Conservation (phyloP, 768 basidiomycete species). For the Psilocybe subaeruginosa region DNA sequence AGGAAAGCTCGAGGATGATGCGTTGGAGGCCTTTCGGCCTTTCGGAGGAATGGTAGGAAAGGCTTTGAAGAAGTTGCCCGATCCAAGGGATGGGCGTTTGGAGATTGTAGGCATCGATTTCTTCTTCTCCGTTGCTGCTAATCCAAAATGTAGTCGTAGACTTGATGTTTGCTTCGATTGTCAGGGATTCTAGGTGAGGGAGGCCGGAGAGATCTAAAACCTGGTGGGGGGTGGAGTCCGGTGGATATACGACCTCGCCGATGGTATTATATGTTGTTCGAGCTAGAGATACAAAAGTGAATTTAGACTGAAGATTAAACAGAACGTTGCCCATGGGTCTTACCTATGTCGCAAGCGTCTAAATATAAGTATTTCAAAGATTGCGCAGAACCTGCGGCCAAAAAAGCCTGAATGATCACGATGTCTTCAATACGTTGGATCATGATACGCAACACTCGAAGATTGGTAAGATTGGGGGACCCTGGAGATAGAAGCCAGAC, state of each 20-base stretch:
- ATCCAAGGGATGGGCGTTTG: slow-evolving; percentile 13
- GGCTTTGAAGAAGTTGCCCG: neutral
- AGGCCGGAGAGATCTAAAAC: slow-evolving; percentile 5
- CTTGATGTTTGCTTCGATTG: slow-evolving; percentile 1
- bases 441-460: neutral
- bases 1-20: slow-evolving; percentile 8
- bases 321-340: neutral
- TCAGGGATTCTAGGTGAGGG: neutral
- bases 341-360: neutral
- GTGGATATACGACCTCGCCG: neutral
- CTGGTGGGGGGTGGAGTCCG: neutral
- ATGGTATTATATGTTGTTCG: neutral
- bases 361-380: neutral
- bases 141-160: slow-evolving; percentile 10
- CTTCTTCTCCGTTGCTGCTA: slow-evolving; percentile 7
- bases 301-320: neutral
- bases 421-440: neutral
- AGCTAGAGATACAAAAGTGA: neutral
- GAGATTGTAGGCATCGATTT: slow-evolving; percentile 4
- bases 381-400: neutral
- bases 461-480: neutral
- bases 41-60: neutral
- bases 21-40: neutral
- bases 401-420: neutral
- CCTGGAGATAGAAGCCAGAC: neutral